Conservation (phyloP, 805 yeast species). For the Hermanozyma aechmeae region DNA sequence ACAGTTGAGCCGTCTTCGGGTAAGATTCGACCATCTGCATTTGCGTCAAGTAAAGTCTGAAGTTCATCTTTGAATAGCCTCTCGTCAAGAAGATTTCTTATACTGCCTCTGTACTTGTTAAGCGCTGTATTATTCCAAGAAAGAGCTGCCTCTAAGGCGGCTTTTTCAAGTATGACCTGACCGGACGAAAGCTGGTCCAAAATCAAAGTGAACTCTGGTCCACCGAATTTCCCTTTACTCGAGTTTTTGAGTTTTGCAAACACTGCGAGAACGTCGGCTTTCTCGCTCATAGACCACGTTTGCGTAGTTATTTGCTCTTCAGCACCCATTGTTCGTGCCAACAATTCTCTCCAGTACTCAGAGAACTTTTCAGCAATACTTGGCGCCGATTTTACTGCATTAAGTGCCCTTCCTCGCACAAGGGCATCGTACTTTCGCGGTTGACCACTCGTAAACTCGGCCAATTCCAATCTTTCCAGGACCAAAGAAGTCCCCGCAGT, state of each 20-base stretch:
- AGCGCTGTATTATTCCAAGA: constrained; percentile 52
- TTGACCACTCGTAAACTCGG: too few relatives aligned
- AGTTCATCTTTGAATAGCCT: constrained; percentile 80
- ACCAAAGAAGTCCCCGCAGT: too few relatives aligned
- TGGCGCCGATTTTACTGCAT: neutral
- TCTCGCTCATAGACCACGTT: constrained; percentile 31
- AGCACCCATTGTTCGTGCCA: neutral
- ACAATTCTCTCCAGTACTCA: neutral
- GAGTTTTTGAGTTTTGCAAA: constrained; percentile 60
- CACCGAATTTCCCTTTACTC: constrained; percentile 41
- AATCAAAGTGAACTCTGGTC: constrained; percentile 44
- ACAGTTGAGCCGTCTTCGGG: constrained; percentile 48
- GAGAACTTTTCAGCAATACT: neutral
- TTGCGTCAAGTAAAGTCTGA: constrained; percentile 44
- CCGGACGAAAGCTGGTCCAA: constrained; percentile 53
- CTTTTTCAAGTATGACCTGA: constrained; percentile 52
- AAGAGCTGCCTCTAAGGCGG: constrained; percentile 62
- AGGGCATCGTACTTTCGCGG: too few relatives aligned
- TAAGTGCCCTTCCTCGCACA: neutral
- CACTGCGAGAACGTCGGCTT: constrained; percentile 48
- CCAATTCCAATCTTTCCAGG: too few relatives aligned
- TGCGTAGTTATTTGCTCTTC: neutral
- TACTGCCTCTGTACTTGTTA: constrained; percentile 61
- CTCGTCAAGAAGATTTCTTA: constrained; percentile 72
- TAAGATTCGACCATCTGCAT: constrained; percentile 47